Percentiles rank a stretch among this genome's conserved stretches.
Conservation (phyloP, 163 green algal genomes). For the Smithsoniella earleae region DNA sequence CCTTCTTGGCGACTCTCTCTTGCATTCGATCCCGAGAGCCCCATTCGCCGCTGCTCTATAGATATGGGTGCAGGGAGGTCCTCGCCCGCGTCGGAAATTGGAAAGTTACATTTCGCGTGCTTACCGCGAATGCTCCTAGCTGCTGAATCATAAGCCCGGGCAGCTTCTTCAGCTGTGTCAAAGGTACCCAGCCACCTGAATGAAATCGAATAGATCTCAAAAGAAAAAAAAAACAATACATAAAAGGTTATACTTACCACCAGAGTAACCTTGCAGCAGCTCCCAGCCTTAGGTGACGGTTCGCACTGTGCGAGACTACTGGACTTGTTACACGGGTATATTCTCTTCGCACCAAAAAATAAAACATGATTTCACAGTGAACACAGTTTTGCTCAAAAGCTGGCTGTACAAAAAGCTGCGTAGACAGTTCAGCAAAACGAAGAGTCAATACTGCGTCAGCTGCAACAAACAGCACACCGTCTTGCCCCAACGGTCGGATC, state of each 20-base stretch:
- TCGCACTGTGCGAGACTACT: too few relatives aligned
- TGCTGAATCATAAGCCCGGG: constrained; percentile 78
- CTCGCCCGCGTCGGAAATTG: constrained; percentile 45
- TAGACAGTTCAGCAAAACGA: too few relatives aligned
- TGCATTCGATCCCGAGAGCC: not conserved
- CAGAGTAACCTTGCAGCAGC: too few relatives aligned
- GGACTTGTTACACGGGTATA: too few relatives aligned
- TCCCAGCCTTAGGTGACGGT: too few relatives aligned
- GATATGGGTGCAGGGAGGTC: constrained; percentile 22
- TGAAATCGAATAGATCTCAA: too few relatives aligned
- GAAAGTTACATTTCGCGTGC: constrained; percentile 84
- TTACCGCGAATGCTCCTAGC: constrained; percentile 71
- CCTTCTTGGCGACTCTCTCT: not conserved
- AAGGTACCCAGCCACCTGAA: constrained; percentile 88
- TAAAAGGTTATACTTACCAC: too few relatives aligned
- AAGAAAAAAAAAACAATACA: not conserved
- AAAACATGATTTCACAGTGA: too few relatives aligned
- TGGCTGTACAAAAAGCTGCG: too few relatives aligned
- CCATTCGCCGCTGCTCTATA: constrained; percentile 6
- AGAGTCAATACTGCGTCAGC: too few relatives aligned
- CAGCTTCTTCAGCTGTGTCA: constrained; percentile 88
- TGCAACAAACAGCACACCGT: constrained; percentile 47
- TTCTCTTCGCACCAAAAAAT: too few relatives aligned
- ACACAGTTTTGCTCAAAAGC: too few relatives aligned
- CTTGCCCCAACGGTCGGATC: constrained; percentile 74